Percentiles rank a stretch among this genome's conserved stretches.
Conservation (phyloP, 352 stramenopile species). For the Aphanomyces invadans region DNA sequence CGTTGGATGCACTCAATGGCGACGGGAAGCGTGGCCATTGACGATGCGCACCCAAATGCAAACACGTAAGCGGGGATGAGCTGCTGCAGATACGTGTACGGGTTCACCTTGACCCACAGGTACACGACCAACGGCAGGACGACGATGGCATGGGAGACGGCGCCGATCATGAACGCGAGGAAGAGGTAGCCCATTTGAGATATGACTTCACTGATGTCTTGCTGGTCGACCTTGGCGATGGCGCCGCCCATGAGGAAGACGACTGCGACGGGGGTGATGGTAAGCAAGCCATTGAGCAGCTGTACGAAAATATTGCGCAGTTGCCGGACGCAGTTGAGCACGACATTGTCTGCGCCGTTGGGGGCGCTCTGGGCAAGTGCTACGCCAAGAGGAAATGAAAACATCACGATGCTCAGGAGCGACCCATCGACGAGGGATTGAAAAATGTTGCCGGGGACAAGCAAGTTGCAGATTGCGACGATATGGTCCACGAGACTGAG, state of each 20-base stretch:
- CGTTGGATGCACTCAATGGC: slow-evolving; percentile 34
- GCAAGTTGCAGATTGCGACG: slow-evolving; percentile 42
- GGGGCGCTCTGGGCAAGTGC: not conserved
- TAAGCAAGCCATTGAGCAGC: slow-evolving; percentile 39
- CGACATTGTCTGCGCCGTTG: slow-evolving; percentile 3
- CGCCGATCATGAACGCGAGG: slow-evolving; percentile 26
- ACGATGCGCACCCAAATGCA: slow-evolving; percentile 36
- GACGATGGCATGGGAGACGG: slow-evolving; percentile 30
- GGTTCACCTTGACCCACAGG: slow-evolving; percentile 29
- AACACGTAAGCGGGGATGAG: slow-evolving; percentile 35
- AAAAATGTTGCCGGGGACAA: slow-evolving; percentile 65
- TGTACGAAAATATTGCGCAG: slow-evolving; percentile 38
- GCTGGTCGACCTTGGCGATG: slow-evolving; percentile 1
- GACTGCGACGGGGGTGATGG: slow-evolving; percentile 28
- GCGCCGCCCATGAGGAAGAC: slow-evolving; percentile 24
- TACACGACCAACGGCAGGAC: slow-evolving; percentile 36
- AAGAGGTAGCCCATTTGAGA: slow-evolving; percentile 38
- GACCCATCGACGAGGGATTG: slow-evolving; percentile 38
- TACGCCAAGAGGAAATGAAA: slow-evolving; percentile 51
- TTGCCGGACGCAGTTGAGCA: slow-evolving; percentile 34
- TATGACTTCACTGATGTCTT: slow-evolving; percentile 28
- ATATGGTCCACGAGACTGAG: slow-evolving; percentile 54
- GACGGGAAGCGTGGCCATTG: slow-evolving; percentile 40
- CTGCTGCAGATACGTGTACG: slow-evolving; percentile 31
- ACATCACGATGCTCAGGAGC: slow-evolving; percentile 56